A percentile compares a stretch with the other conserved stretches of the same genome.
phyloP scores from a whole-genome alignment of 805 yeast genomes.

The Nakazawaea peltata region DNA sequence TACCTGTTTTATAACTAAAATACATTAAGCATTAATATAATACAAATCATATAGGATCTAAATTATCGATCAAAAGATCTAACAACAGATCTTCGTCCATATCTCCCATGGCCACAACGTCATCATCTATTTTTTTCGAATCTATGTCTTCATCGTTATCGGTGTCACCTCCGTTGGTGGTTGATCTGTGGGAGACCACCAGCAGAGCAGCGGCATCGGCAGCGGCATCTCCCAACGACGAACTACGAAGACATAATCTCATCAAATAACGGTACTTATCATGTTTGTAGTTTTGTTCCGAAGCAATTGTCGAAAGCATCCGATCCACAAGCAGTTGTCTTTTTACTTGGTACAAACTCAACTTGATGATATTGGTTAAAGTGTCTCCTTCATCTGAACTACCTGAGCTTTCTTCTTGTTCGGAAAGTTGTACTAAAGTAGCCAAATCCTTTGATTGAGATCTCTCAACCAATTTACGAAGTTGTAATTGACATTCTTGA shows the following conservation, averaged over 20 bases:
- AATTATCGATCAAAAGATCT: conserved; percentile 9
- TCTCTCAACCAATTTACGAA: conserved; percentile 26
- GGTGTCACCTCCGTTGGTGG: conserved; percentile 2
- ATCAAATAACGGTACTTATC: conserved; percentile 44
- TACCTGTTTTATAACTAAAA: background rate
- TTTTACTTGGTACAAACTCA: conserved; percentile 46
- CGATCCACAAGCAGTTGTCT: conserved; percentile 48
- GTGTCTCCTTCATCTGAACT: conserved; percentile 13
- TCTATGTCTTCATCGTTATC: background rate
- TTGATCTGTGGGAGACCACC: background rate
- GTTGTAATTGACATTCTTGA: conserved; percentile 1
- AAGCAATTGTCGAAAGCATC: conserved; percentile 26
- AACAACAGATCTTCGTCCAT: conserved; percentile 10
- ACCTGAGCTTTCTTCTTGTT: conserved; percentile 16
- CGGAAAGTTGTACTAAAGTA: conserved; percentile 29
- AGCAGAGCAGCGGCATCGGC: background rate
- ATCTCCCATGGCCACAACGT: background rate
- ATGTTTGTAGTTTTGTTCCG: conserved; percentile 44
- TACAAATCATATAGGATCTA: conserved; percentile 1
- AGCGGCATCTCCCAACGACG: background rate
- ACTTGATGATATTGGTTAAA: conserved; percentile 25
- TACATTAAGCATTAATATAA: background rate
- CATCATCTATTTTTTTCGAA: background rate
- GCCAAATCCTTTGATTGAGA: conserved; percentile 39
- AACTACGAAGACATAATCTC: conserved; percentile 8